These are phyloP conservation scores for Cladorrhinum samala DNA, from an alignment of 495 filamentous ascomycete genomes.

Conservation along the genomic window DNA sequence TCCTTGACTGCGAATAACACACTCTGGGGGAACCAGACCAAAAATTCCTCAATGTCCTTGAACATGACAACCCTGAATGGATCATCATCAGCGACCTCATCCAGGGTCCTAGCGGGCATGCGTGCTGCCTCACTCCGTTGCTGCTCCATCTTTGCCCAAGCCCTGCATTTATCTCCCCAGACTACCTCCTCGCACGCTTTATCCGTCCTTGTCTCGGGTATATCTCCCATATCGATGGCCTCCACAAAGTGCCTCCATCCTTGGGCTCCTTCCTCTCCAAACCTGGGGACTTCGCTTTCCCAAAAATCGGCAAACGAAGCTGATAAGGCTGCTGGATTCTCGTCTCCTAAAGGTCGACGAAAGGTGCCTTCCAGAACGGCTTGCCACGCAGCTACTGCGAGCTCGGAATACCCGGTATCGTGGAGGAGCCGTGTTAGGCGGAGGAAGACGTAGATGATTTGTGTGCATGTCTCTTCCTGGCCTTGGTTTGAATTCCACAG, in stretches of 20 bases:
- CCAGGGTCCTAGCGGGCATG: conserved; percentile 60
- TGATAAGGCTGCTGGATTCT: conserved; percentile 24
- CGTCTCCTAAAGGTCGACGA: conserved; percentile 40
- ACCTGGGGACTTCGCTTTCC: conserved; percentile 75
- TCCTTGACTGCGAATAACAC: conserved; percentile 29
- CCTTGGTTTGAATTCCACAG: conserved; percentile 16
- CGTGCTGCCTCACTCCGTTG: conserved; percentile 39
- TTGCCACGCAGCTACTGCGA: conserved; percentile 78
- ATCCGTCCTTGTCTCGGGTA: conserved; percentile 29
- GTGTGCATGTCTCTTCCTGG: conserved; percentile 28
- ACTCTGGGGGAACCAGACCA: conserved; percentile 47
- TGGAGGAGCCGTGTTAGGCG: conserved; percentile 65
- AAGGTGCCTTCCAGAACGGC: conserved; percentile 69
- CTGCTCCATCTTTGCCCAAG: conserved; percentile 60
- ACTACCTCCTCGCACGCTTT: conserved; percentile 16
- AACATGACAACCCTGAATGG: conserved; percentile 72
- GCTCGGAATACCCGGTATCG: conserved; percentile 76
- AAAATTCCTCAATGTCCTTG: conserved; percentile 61
- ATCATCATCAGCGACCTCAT: conserved; percentile 63
- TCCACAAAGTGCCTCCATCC: conserved; percentile 60
- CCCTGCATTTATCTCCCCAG: conserved; percentile 31
- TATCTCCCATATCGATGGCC: conserved; percentile 26
- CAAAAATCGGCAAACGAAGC: conserved; percentile 65
- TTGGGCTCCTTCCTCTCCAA: conserved; percentile 65
- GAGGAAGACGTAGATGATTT: conserved; percentile 68